Base-by-base conservation (phyloP, 768 basidiomycete genomes). In the Collybia nuda region DNA sequence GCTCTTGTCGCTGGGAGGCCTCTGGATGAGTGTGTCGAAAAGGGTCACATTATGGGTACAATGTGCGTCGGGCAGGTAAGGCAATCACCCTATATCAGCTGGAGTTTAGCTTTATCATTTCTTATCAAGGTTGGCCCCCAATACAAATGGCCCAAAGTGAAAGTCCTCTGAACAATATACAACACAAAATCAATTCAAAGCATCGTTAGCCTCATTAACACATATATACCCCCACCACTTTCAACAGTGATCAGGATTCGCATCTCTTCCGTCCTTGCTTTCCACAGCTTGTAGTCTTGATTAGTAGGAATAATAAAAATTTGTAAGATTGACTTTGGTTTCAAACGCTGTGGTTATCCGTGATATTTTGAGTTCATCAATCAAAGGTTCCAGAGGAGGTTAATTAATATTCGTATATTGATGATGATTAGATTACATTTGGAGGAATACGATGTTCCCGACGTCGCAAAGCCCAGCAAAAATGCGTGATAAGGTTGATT, bases 11-110 rank as follows among this genome's bases (percentile, higher is more conserved):
- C 80, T 29, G 94, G 93, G 11, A 97, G 92, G 78, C 70, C 63
- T 23, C 62, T 92, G 23, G 85, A 88, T 17, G 86, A 93, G 67
- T 79, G 79, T 41, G 80, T 99, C 52, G 82, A 88, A 71, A 83
- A 79, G 23, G 97, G 96, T 1, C 96, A 98, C 71, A 85, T 84
- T 67, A 59, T 97, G 60, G 95, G 88, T 36, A 73, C 81, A 42
- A 90, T 94, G 80, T 89, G 86, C 72, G 86, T 98, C 45, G 81
- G 86, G 61, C 80, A 86, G 77, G 89, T 89, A 58, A 47, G 75
- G 6, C 15, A 28, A 17, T 12, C 23, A 15, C 29, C 32, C 22
- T 38, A 32, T 3, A 29, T 18, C 48, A 12, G 21, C 35, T 24
- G n/a, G 47, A 29, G 12, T 54, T 38, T 39, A 44, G 8, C 35